These are phyloP conservation scores for Boechera retrofracta DNA, from an alignment of 345 rosid genomes.

Conservation along the genomic window DNA sequence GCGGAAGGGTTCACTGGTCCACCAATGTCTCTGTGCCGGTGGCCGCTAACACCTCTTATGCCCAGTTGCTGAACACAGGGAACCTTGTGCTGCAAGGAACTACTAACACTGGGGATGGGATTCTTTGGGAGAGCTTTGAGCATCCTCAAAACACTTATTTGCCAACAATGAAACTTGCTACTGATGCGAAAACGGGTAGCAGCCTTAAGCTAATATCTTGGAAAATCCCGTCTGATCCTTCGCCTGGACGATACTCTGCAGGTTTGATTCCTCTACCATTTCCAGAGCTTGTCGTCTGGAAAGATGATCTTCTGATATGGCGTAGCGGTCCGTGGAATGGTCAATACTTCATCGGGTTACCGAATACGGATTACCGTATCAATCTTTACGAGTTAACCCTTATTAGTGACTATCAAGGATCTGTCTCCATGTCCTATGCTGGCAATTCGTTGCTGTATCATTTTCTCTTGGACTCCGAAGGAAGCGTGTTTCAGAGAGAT, in stretches of 20 bases:
- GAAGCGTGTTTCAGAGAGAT: not conserved
- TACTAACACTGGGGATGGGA: not conserved
- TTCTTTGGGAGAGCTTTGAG: conserved; percentile 62
- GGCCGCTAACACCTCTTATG: conserved; percentile 35
- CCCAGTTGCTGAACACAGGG: conserved; percentile 53
- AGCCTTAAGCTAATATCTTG: conserved; percentile 50
- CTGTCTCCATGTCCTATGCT: conserved; percentile 12
- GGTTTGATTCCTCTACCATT: conserved; percentile 40
- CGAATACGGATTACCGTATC: conserved; percentile 6
- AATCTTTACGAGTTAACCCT: conserved; percentile 41
- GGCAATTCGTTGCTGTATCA: not conserved
- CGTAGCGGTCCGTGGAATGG: conserved; percentile 67
- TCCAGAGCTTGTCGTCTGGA: conserved; percentile 53
- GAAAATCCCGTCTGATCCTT: conserved; percentile 59
- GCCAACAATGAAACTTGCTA: conserved; percentile 46
- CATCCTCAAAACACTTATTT: conserved; percentile 44
- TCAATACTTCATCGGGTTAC: conserved; percentile 44
- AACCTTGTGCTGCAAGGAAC: conserved; percentile 50
- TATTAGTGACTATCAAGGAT: conserved; percentile 32
- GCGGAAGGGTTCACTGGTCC: conserved; percentile 54
- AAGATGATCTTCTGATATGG: conserved; percentile 49
- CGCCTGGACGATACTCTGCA: conserved; percentile 48
- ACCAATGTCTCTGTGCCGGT: conserved; percentile 41
- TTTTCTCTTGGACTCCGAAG: conserved; percentile 39
- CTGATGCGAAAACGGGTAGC: conserved; percentile 38